These are phyloP conservation scores for Diaporthe caulivora DNA, from an alignment of 2,329 filamentous ascomycete species.

Conservation along the genomic window DNA sequence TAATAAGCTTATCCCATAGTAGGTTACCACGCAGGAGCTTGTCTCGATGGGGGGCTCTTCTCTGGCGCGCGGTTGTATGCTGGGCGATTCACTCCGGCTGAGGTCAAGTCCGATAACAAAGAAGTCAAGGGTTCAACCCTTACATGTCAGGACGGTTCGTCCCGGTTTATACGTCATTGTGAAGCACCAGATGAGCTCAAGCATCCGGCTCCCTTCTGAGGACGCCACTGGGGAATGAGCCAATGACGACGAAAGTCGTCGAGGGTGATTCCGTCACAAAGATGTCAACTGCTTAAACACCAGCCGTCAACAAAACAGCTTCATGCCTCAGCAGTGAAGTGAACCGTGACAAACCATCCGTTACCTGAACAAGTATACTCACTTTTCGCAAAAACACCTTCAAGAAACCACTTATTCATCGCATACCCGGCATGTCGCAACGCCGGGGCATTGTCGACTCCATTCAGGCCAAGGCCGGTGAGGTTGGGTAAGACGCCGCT, in stretches of 20 bases:
- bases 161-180: conserved; percentile 24
- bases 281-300: not conserved
- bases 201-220: not conserved
- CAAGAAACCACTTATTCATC: not conserved
- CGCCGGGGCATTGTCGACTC: conserved; percentile 49
- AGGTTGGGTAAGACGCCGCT: conserved; percentile 58
- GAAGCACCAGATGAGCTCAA: conserved; percentile 7
- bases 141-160: too few relatives aligned
- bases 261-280: conserved; percentile 17
- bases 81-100: too few relatives aligned
- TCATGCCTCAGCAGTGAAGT: not conserved
- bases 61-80: too few relatives aligned
- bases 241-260: not conserved
- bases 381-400: not conserved
- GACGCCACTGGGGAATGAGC: conserved; percentile 1
- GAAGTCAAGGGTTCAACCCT: conserved; percentile 2
- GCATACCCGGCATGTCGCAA: conserved; percentile 37
- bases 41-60: not conserved
- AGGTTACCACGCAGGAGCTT: not conserved
- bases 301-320: not conserved
- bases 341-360: not conserved
- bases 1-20: not conserved
- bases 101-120: too few relatives aligned
- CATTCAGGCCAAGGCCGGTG: conserved; percentile 60
- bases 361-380: not conserved